Conservation (phyloP, 495 filamentous ascomycete genomes). For the Rusavskia elegans region DNA sequence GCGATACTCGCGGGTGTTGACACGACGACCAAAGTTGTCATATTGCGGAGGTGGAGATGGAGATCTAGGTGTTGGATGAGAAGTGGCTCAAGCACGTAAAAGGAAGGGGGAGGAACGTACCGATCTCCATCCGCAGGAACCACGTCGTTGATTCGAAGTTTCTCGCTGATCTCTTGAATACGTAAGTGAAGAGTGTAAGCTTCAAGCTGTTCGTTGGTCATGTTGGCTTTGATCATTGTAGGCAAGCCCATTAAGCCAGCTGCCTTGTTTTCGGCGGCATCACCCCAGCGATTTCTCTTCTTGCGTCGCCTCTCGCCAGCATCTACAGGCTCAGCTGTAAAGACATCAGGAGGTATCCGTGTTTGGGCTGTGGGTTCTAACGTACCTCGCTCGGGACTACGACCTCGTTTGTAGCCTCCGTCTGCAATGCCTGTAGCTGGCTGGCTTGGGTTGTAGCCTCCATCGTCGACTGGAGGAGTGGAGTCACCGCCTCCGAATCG, state of each 20-base stretch:
- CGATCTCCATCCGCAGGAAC: slow-evolving; percentile 88
- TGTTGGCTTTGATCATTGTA: slow-evolving; percentile 86
- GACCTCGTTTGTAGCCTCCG: slow-evolving; percentile 49
- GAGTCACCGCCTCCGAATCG: slow-evolving; percentile 59
- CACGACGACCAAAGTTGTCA: slow-evolving; percentile 95
- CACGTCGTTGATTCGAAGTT: slow-evolving; percentile 94
- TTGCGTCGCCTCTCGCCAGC: slow-evolving; percentile 76
- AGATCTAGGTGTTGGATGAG: slow-evolving; percentile 43
- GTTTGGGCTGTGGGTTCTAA: not conserved
- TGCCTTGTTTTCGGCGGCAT: slow-evolving; percentile 91
- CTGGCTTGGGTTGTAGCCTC: slow-evolving; percentile 40
- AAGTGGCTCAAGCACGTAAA: slow-evolving; percentile 2
- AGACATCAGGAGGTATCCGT: slow-evolving; percentile 5
- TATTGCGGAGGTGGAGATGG: slow-evolving; percentile 93
- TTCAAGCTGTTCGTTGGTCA: slow-evolving; percentile 95
- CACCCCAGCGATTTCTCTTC: slow-evolving; percentile 97
- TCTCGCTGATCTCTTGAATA: slow-evolving; percentile 97
- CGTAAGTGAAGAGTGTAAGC: slow-evolving; percentile 89
- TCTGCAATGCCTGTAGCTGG: slow-evolving; percentile 30
- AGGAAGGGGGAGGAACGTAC: slow-evolving; percentile 31
- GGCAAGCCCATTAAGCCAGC: slow-evolving; percentile 95
- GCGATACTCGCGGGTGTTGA: slow-evolving; percentile 93
- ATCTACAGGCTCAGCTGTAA: slow-evolving; percentile 32
- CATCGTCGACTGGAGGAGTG: slow-evolving; percentile 29
- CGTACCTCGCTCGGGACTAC: slow-evolving; percentile 54